phyloP scores from a whole-genome alignment of 441 rosid genomes.

The Erysimum pusillum region DNA sequence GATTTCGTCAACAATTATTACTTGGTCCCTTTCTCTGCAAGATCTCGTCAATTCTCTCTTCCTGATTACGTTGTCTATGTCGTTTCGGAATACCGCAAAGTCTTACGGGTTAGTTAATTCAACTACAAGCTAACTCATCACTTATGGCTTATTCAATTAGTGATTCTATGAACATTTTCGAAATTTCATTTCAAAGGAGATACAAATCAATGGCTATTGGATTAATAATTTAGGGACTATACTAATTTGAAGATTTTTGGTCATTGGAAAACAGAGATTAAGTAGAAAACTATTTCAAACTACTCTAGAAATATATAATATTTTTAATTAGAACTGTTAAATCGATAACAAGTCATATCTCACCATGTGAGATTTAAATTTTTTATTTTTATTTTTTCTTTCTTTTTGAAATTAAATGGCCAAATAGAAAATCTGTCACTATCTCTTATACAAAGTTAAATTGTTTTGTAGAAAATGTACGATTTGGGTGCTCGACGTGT shows the following conservation, averaged over 20 bases:
- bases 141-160: neutral
- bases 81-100: conserved; percentile 85
- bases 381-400: neutral
- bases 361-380: neutral
- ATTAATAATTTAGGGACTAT: neutral
- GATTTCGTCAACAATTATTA: conserved; percentile 95
- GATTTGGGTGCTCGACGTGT: conserved; percentile 82
- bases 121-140: neutral
- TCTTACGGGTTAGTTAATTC: conserved; percentile 49
- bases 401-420: neutral
- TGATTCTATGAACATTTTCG: neutral
- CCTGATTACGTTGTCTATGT: conserved; percentile 77
- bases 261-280: neutral
- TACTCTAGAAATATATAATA: neutral
- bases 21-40: conserved; percentile 81
- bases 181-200: neutral
- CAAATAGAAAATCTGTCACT: neutral
- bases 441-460: conserved; percentile 6
- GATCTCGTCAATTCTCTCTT: conserved; percentile 88
- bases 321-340: neutral
- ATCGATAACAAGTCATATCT: neutral
- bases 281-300: neutral
- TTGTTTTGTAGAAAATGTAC: conserved; percentile 59
- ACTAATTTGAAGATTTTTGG: neutral
- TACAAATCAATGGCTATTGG: neutral